These are phyloP conservation scores for Melanopsichium pennsylvanicum DNA, from an alignment of 1,284 basidiomycete species.

Conservation along the genomic window DNA sequence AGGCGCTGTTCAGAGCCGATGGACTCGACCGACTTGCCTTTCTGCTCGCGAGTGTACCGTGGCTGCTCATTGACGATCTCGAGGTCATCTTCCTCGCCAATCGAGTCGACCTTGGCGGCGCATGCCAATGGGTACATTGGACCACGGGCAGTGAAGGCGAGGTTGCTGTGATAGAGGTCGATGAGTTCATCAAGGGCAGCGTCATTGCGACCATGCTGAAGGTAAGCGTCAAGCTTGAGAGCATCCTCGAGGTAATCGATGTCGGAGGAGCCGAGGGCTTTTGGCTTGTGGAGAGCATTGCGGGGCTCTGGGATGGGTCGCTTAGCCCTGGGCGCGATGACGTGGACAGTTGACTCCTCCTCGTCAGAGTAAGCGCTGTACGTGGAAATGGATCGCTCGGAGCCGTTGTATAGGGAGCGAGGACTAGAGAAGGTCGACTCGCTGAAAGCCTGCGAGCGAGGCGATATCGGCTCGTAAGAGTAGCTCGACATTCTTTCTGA, in stretches of 20 bases:
- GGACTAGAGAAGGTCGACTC: conserved; percentile 33
- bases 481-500: conserved; percentile 21
- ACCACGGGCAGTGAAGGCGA: conserved; percentile 4
- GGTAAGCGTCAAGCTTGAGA: conserved; percentile 26
- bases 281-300: neutral
- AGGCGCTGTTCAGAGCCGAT: conserved; percentile 13
- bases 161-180: conserved; percentile 27
- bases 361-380: conserved; percentile 29
- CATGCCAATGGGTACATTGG: conserved; percentile 1
- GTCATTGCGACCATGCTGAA: conserved; percentile 4
- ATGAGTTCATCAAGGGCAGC: conserved; percentile 27
- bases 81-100: conserved; percentile 33
- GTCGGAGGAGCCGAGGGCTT: conserved; percentile 12
- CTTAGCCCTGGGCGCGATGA: conserved; percentile 15
- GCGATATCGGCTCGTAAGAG: conserved; percentile 33
- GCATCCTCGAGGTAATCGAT: conserved; percentile 33
- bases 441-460: conserved; percentile 28
- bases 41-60: conserved; percentile 30
- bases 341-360: conserved; percentile 12
- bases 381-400: conserved; percentile 20
- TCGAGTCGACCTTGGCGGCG: conserved; percentile 23
- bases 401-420: conserved; percentile 24
- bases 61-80: conserved; percentile 36
- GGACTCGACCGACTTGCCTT: conserved; percentile 37
- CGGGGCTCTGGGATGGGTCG: conserved; percentile 6